Conservation (phyloP, 2,329 filamentous ascomycete genomes). For the Lomentospora prolificans region DNA sequence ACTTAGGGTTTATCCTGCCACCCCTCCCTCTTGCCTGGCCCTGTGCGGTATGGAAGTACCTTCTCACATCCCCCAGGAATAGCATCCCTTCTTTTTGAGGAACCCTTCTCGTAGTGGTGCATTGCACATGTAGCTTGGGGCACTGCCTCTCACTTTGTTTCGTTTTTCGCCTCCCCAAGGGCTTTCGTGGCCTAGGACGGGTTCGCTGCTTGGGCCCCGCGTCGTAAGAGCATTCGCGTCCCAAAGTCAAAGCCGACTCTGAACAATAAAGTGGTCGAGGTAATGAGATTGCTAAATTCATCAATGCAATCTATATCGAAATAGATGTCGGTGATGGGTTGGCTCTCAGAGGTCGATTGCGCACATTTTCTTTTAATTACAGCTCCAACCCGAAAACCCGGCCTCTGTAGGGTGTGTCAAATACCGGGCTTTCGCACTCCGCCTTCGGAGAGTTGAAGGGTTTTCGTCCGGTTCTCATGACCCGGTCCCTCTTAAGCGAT, state of each 20-base stretch:
- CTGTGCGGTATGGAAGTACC: no score
- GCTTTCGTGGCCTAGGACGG: neutral
- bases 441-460: neutral
- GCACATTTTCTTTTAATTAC: neutral
- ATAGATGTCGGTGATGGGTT: neutral
- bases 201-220: neutral
- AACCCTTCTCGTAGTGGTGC: neutral
- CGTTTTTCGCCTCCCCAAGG: neutral
- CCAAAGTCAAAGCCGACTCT: neutral
- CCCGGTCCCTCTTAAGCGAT: neutral
- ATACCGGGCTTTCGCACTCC: neutral
- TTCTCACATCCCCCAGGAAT: no score
- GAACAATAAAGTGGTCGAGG: neutral
- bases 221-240: constrained; percentile 3
- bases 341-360: neutral
- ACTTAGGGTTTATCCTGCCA: neutral
- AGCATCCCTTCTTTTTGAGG: neutral
- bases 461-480: neutral
- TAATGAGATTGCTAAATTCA: neutral
- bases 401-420: neutral
- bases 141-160: neutral
- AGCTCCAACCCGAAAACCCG: neutral
- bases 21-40: no score
- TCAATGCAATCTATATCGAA: neutral
- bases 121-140: constrained; percentile 2